Conservation (phyloP, 2,329 filamentous ascomycete species). For the Colletotrichum navitas region DNA sequence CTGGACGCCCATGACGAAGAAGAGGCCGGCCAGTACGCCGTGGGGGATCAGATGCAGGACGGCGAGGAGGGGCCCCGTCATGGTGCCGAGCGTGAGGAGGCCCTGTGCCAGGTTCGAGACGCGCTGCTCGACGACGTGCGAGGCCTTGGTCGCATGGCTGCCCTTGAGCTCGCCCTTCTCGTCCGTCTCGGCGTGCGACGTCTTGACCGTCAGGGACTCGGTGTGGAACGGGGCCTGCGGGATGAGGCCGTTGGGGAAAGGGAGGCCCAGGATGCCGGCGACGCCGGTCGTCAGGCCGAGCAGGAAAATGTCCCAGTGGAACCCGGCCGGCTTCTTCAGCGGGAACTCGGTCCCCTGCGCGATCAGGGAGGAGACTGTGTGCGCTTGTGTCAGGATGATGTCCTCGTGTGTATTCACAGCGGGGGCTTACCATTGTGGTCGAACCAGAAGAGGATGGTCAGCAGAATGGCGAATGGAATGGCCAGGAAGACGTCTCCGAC, state of each 20-base stretch:
- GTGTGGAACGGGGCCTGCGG: constrained; percentile 89
- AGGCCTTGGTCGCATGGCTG: constrained; percentile 63
- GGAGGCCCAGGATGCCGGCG: constrained; percentile 80
- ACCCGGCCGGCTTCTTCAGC: constrained; percentile 83
- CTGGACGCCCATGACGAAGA: constrained; percentile 88
- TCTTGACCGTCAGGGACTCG: constrained; percentile 77
- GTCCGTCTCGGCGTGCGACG: constrained; percentile 63
- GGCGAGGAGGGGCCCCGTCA: constrained; percentile 79
- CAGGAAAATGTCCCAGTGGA: constrained; percentile 88
- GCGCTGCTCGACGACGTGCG: constrained; percentile 82
- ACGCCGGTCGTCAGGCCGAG: constrained; percentile 83
- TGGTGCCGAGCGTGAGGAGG: constrained; percentile 81
- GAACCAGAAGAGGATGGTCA: constrained; percentile 90
- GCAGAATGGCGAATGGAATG: constrained; percentile 85
- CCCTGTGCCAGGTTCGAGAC: constrained; percentile 84
- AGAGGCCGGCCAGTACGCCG: constrained; percentile 82
- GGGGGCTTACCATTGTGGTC: constrained; percentile 80
- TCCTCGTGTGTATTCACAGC: no score
- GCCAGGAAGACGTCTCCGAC: constrained; percentile 83
- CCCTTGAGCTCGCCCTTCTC: constrained; percentile 69
- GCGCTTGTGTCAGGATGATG: background rate
- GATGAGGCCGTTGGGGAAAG: constrained; percentile 86
- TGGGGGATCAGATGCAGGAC: constrained; percentile 84
- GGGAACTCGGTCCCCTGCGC: constrained; percentile 88
- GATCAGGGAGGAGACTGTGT: constrained; percentile 81